Percentiles rank a stretch among this genome's conserved stretches.
phyloP scores from a whole-genome alignment of 169 alveolate genomes.

The Plasmodium inui region DNA sequence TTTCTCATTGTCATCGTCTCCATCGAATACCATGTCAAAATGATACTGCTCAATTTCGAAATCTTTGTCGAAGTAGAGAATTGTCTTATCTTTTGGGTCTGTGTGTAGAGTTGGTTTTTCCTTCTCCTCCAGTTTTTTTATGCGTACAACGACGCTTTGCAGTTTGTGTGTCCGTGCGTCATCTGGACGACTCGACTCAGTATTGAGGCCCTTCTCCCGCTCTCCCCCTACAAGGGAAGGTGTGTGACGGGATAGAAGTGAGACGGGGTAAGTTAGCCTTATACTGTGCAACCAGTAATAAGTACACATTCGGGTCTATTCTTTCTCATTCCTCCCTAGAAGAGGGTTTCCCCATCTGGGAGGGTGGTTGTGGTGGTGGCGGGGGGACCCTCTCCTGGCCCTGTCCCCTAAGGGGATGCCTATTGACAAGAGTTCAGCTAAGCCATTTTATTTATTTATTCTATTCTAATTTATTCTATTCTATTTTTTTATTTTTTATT shows the following conservation, averaged over 20 bases:
- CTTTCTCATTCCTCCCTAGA: not conserved
- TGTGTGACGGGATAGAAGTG: too few species aligned
- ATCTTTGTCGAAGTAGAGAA: constrained; percentile 45
- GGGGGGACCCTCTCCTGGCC: not conserved
- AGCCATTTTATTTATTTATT: not conserved
- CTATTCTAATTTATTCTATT: too few species aligned
- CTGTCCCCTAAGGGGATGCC: not conserved
- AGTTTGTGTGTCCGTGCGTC: not conserved
- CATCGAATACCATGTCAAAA: constrained; percentile 50
- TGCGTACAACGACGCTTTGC: constrained; percentile 55
- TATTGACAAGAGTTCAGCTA: not conserved
- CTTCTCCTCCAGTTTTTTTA: constrained; percentile 32
- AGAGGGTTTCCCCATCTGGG: too few species aligned
- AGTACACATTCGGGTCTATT: not conserved
- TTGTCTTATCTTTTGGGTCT: constrained; percentile 52
- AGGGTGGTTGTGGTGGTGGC: not conserved
- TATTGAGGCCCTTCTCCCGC: not conserved
- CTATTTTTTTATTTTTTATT: too few species aligned
- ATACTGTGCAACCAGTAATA: not conserved
- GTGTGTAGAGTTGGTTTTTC: constrained; percentile 47
- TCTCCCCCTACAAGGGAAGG: constrained; percentile 1
- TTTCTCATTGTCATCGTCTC: constrained; percentile 31
- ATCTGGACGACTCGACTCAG: not conserved
- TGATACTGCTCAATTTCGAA: constrained; percentile 50
- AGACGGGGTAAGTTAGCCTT: too few species aligned